Base-by-base conservation (phyloP, 495 filamentous ascomycete species). In the Schizothecium vesticola region DNA sequence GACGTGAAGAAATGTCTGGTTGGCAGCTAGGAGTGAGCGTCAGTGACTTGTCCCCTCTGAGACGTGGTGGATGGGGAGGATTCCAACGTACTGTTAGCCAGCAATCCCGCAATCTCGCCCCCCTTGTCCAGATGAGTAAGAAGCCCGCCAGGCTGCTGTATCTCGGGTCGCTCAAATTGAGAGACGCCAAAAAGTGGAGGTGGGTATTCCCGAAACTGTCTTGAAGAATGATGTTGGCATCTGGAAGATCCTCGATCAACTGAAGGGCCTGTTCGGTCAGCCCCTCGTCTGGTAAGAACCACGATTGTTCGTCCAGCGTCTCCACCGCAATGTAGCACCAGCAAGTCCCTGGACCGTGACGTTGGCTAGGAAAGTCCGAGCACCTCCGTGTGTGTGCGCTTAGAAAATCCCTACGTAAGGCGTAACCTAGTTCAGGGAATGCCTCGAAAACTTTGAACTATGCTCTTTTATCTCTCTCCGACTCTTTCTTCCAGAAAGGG, bases 1-100 rank as follows among this genome's bases (percentile, higher is more conserved):
- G 21, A 83, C 73, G 59, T 85, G 83, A 13, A 85, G 77, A 58
- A 83, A 85, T 1, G 80, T 83, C 68, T 85, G 82, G 10, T 77
- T 76, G 16, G 77, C 82, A 8, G 73, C 36, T 51, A 51, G 16
- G 16, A 19, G 36, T 6, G 16, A 51, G 16, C 6, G 36, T 51
- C 36, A 51, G 36, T 51, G 6, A 51, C 6, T 51, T 16, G 36
- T 19, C 16, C 1, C 16, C 13, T 19, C 4, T 4, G 4, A 7
- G 6, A 51, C 16, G 16, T 7, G 36, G 16, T 51, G 36, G 36
- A n/a, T 51, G 36, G 16, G 7, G 5, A 19, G 16, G 16, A 19
- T n/a, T 19, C 4, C 3, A 16, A 19, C 36, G 6, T 19, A 51
- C 36, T 77, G 70, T 85, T 84, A 10, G 64, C 70, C 6, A 51